Conservation (phyloP, 441 rosid species). For the Croton setiger region DNA sequence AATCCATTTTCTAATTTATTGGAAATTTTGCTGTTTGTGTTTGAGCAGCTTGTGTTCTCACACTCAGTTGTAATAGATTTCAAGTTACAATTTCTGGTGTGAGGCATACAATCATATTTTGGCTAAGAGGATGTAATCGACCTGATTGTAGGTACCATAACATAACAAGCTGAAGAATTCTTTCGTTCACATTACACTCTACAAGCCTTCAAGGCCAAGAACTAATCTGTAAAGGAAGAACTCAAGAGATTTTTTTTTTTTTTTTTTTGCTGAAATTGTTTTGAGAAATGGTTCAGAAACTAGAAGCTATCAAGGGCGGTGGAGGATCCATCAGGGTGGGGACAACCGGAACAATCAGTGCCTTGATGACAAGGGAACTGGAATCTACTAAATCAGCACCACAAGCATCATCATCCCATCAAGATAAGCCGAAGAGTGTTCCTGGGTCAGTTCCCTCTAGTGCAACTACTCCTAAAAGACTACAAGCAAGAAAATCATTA, state of each 20-base stretch:
- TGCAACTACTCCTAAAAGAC: conserved; percentile 52
- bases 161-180: conserved; percentile 17
- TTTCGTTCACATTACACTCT: conserved; percentile 1
- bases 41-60: neutral
- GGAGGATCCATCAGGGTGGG: conserved; percentile 86
- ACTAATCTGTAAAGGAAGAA: conserved; percentile 3
- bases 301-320: conserved; percentile 69
- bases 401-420: conserved; percentile 34
- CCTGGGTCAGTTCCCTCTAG: conserved; percentile 49
- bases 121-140: conserved; percentile 6
- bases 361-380: conserved; percentile 79
- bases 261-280: neutral
- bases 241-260: too few species aligned
- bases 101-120: conserved; percentile 14
- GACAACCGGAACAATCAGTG: conserved; percentile 71
- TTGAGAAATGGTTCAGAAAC: conserved; percentile 61
- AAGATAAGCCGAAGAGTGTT: conserved; percentile 35
- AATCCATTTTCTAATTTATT: neutral
- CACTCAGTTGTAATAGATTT: neutral
- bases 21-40: neutral
- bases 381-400: conserved; percentile 52
- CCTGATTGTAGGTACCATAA: conserved; percentile 14
- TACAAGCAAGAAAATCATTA: conserved; percentile 48
- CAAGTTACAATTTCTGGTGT: neutral
- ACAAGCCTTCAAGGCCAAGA: conserved; percentile 17